Evolutionary conservation across 78 protist genomes (phyloP).

Genomic region (Monocercomonoides exilis): DNA sequence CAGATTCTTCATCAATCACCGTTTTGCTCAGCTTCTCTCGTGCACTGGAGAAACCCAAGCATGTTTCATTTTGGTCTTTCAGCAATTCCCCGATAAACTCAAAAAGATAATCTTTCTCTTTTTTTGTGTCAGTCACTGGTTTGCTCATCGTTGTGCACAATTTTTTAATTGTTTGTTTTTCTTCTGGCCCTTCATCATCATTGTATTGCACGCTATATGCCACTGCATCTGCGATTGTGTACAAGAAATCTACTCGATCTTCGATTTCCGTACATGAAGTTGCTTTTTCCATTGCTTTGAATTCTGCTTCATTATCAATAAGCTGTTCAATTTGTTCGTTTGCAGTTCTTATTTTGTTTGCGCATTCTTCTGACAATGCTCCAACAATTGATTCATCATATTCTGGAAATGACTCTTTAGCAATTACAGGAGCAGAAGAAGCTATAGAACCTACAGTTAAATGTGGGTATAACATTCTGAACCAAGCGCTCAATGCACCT

Average conservation of each 20-base stretch:
- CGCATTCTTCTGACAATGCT: neutral
- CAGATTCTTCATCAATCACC: neutral
- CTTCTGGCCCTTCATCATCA: neutral
- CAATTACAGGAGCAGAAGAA: slow-evolving; percentile 30
- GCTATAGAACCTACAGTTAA: neutral
- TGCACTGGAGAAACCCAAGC: neutral
- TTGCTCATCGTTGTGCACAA: neutral
- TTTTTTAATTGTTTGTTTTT: neutral
- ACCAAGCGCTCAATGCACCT: slow-evolving; percentile 34
- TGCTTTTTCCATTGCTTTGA: neutral
- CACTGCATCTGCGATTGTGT: slow-evolving; percentile 26
- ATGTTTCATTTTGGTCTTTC: neutral
- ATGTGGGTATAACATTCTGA: slow-evolving; percentile 37
- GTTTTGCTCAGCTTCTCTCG: neutral
- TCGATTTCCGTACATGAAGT: neutral
- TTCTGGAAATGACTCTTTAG: slow-evolving; percentile 12
- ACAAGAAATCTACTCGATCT: slow-evolving; percentile 9
- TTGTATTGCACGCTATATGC: slow-evolving; percentile 28
- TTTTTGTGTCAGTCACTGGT: neutral
- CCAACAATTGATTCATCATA: slow-evolving; percentile 18
- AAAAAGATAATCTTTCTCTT: neutral
- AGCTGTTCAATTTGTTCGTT: slow-evolving; percentile 11
- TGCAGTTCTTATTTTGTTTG: neutral
- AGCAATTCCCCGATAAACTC: neutral
- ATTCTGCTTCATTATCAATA: neutral